These are phyloP conservation scores for Mucor mucedo DNA, from an alignment of 371 early-diverging fungal species.

Conservation along the genomic window DNA sequence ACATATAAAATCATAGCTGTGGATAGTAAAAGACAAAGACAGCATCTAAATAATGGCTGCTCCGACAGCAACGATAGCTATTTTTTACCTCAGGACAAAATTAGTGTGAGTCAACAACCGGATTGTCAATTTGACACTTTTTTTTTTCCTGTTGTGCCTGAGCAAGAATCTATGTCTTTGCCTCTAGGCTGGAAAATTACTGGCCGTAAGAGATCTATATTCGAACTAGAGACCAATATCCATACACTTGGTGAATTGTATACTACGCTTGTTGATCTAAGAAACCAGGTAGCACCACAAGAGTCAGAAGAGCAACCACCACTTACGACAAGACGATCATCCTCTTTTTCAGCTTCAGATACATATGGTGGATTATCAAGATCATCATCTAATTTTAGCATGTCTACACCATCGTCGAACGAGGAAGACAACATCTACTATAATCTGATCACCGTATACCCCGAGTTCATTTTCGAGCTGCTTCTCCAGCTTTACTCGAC, in stretches of 20 bases:
- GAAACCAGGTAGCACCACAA: slow-evolving; percentile 28
- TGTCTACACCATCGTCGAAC: background rate
- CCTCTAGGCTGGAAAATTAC: slow-evolving; percentile 34
- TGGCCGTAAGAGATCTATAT: slow-evolving; percentile 29
- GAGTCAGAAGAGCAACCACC: slow-evolving; percentile 1
- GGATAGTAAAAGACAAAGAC: background rate
- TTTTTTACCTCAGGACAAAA: background rate
- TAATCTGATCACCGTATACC: slow-evolving; percentile 7
- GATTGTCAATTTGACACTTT: background rate
- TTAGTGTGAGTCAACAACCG: background rate
- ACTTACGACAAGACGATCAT: background rate
- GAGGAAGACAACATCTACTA: background rate
- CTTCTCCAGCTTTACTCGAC: slow-evolving; percentile 3
- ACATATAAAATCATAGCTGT: background rate
- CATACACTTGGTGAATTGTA: slow-evolving; percentile 42
- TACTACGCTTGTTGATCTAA: slow-evolving; percentile 29
- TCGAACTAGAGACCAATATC: slow-evolving; percentile 42
- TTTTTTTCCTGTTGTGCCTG: background rate
- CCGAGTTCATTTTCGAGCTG: slow-evolving; percentile 26
- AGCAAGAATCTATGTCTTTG: slow-evolving; percentile 4
- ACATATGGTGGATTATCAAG: background rate
- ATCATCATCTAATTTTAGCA: background rate
- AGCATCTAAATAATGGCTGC: background rate
- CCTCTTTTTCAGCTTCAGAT: background rate
- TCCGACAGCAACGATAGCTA: background rate